Evolutionary conservation across 176 grass and related monocot genomes (phyloP).

Genomic region (Carex kokanica): DNA sequence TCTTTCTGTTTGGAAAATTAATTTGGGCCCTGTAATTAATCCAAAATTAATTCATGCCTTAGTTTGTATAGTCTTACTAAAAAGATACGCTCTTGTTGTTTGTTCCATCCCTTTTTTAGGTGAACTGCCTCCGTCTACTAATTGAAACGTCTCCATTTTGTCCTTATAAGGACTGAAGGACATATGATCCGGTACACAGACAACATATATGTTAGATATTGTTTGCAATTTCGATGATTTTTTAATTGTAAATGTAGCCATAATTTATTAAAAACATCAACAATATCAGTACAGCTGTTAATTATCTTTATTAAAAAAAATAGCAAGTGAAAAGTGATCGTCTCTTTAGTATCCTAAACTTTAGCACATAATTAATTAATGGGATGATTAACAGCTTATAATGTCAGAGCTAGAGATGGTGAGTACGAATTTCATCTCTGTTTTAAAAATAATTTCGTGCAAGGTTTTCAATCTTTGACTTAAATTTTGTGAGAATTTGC

Average conservation of each 20-base stretch:
- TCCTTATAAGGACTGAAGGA: neutral
- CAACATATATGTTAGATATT: too few relatives aligned
- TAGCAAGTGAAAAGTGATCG: too few relatives aligned
- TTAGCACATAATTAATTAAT: neutral
- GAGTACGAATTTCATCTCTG: neutral
- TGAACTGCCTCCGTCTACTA: neutral
- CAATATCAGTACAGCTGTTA: neutral
- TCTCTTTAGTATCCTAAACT: too few relatives aligned
- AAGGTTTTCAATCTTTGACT: neutral
- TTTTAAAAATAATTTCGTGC: neutral
- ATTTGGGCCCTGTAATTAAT: neutral
- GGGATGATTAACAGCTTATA: too few relatives aligned
- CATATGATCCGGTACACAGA: neutral
- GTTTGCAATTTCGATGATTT: too few relatives aligned
- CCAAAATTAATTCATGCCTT: neutral
- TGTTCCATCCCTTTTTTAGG: neutral
- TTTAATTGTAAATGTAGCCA: too few relatives aligned
- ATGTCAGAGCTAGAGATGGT: neutral
- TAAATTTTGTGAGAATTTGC: neutral
- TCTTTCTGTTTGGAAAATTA: neutral
- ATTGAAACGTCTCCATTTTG: neutral
- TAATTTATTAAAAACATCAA: too few relatives aligned
- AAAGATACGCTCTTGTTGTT: neutral
- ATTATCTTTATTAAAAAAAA: too few relatives aligned
- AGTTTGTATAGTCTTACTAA: neutral